These are phyloP conservation scores for Linnemannia zychae DNA, from an alignment of 192 early-diverging fungal genomes.

Conservation along the genomic window DNA sequence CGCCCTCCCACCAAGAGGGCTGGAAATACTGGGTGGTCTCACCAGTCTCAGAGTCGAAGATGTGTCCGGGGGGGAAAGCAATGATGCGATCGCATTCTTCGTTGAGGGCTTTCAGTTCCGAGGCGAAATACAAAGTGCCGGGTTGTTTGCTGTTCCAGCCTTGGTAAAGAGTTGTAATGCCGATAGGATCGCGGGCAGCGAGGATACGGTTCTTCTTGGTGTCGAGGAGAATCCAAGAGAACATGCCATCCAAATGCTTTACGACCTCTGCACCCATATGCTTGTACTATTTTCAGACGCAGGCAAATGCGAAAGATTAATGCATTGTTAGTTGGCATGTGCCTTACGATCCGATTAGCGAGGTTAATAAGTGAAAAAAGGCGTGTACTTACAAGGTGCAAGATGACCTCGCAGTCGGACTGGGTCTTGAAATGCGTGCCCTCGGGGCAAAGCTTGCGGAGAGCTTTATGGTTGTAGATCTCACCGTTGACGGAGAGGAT, in stretches of 20 bases:
- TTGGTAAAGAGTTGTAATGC: conserved; percentile 98
- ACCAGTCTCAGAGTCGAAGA: conserved; percentile 84
- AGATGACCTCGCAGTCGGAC: conserved; percentile 98
- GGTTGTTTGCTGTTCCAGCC: conserved; percentile 88
- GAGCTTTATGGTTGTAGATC: conserved; percentile 97
- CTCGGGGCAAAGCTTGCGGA: conserved; percentile 81
- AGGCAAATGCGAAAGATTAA: not conserved
- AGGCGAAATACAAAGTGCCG: conserved; percentile 92
- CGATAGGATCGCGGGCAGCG: conserved; percentile 96
- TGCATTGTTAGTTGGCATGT: not conserved
- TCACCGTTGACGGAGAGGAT: conserved; percentile 97
- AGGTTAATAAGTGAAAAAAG: too few species aligned
- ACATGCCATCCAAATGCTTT: conserved; percentile 95
- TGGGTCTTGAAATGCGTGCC: conserved; percentile 90
- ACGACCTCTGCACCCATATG: conserved; percentile 87
- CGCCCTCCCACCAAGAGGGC: conserved; percentile 90
- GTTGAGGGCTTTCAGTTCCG: conserved; percentile 96
- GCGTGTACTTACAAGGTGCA: conserved; percentile 80
- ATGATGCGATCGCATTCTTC: conserved; percentile 98
- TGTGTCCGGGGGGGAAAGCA: conserved; percentile 97
- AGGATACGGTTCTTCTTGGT: conserved; percentile 82
- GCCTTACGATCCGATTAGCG: too few species aligned
- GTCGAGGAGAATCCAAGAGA: conserved; percentile 94
- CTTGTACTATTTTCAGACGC: conserved; percentile 74
- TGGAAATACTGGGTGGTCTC: conserved; percentile 90